Evolutionary conservation across 148 eudicot species (phyloP).

Genomic region (Rhododendron kiyosumense): DNA sequence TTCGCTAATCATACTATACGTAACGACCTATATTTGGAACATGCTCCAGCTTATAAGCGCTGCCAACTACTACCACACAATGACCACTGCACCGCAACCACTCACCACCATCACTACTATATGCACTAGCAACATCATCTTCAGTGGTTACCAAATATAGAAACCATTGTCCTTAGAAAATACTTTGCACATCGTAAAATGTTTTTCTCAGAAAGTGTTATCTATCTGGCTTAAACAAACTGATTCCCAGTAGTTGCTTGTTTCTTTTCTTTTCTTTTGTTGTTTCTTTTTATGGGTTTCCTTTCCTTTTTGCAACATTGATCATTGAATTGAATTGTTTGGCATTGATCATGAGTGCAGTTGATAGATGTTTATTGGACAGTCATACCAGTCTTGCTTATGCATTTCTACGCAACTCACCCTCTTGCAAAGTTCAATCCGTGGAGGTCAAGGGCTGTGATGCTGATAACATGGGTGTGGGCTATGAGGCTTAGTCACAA

Average conservation of each 20-base stretch:
- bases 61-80: no score
- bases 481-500: constrained; percentile 69
- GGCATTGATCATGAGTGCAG: constrained; percentile 30
- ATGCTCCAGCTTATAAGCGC: no score
- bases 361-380: constrained; percentile 95
- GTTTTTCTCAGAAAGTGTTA: background rate
- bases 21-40: no score
- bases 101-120: no score
- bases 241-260: background rate
- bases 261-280: background rate
- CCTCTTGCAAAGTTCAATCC: constrained; percentile 44
- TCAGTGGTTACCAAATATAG: background rate
- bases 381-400: constrained; percentile 67
- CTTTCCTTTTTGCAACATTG: background rate
- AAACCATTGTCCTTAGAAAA: background rate
- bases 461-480: constrained; percentile 73
- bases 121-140: background rate
- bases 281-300: background rate
- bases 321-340: background rate
- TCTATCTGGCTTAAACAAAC: background rate
- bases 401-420: constrained; percentile 64
- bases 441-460: constrained; percentile 62
- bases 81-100: no score
- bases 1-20: no score
- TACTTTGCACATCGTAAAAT: background rate